Conservation (phyloP, 768 basidiomycete genomes). For the Pisolithus sp. region DNA sequence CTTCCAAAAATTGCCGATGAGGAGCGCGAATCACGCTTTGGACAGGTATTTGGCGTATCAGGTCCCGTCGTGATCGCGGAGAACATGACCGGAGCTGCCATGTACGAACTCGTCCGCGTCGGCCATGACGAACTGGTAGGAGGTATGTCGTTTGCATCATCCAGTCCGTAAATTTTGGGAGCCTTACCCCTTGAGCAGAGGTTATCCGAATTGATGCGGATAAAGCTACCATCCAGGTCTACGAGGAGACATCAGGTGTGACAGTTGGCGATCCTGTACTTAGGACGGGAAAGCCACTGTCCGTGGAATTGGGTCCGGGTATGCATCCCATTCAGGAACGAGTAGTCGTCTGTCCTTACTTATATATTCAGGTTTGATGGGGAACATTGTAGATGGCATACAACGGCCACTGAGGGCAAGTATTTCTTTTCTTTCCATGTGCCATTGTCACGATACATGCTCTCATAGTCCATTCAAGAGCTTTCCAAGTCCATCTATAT, state of each 20-base stretch:
- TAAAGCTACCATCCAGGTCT: constrained; percentile 98
- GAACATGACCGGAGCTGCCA: constrained; percentile 93
- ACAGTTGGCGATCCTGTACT: constrained; percentile 98
- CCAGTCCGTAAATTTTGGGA: background rate
- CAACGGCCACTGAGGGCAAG: constrained; percentile 85
- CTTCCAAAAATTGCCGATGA: constrained; percentile 88
- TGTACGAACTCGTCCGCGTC: constrained; percentile 97
- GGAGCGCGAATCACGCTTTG: constrained; percentile 80
- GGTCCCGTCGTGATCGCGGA: constrained; percentile 96
- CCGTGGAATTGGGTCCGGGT: constrained; percentile 98
- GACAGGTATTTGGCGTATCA: constrained; percentile 90
- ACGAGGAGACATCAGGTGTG: constrained; percentile 98
- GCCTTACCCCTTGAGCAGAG: constrained; percentile 49
- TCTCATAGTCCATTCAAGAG: constrained; percentile 78
- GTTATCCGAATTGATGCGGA: constrained; percentile 98
- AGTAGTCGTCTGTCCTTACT: constrained; percentile 1
- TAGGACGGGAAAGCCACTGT: constrained; percentile 94
- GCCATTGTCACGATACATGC: constrained; percentile 2
- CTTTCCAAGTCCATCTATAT: constrained; percentile 99
- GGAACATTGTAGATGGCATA: constrained; percentile 98
- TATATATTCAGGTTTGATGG: constrained; percentile 74
- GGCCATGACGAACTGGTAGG: constrained; percentile 98
- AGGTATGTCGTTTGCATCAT: constrained; percentile 43
- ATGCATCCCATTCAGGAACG: constrained; percentile 15
- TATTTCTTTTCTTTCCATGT: constrained; percentile 5